Conservation (phyloP, 768 basidiomycete genomes). For the Tylopilus plumbeoviolaceoides region DNA sequence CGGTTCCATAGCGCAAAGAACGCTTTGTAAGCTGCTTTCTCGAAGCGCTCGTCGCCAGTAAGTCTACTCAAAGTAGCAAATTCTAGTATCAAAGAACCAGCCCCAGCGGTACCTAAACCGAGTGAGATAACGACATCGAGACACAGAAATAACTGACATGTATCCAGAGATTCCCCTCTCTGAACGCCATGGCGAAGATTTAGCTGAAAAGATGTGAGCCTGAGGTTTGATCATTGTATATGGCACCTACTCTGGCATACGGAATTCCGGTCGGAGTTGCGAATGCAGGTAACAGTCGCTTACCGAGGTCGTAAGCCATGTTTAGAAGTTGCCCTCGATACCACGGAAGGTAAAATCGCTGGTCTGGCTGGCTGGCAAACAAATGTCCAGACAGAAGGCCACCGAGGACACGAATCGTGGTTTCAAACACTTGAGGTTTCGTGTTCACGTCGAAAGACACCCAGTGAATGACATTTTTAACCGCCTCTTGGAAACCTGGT, state of each 20-base stretch:
- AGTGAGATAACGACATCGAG: conserved; percentile 3
- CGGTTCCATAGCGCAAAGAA: conserved; percentile 95
- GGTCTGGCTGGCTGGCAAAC: conserved; percentile 62
- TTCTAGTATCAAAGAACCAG: conserved; percentile 89
- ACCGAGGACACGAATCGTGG: conserved; percentile 90
- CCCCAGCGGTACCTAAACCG: conserved; percentile 77
- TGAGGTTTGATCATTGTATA: neutral
- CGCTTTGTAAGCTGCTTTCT: conserved; percentile 83
- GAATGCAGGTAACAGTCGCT: conserved; percentile 87
- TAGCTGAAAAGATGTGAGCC: conserved; percentile 43
- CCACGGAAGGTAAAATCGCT: conserved; percentile 77
- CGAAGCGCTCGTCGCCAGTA: conserved; percentile 86
- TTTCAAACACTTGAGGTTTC: conserved; percentile 98
- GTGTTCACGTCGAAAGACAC: conserved; percentile 93
- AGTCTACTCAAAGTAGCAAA: conserved; percentile 91
- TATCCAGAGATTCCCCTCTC: conserved; percentile 74
- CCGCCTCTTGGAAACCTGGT: conserved; percentile 76
- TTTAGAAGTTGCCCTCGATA: conserved; percentile 76
- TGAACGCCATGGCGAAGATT: conserved; percentile 79
- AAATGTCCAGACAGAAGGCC: conserved; percentile 84
- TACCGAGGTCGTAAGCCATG: conserved; percentile 84
- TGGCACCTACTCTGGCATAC: conserved; percentile 66
- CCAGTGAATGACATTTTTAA: conserved; percentile 74
- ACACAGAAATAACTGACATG: conserved; percentile 55
- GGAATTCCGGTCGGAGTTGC: conserved; percentile 88